Base-by-base conservation (phyloP, 805 yeast species). In the Barnettozyma pratensis region DNA sequence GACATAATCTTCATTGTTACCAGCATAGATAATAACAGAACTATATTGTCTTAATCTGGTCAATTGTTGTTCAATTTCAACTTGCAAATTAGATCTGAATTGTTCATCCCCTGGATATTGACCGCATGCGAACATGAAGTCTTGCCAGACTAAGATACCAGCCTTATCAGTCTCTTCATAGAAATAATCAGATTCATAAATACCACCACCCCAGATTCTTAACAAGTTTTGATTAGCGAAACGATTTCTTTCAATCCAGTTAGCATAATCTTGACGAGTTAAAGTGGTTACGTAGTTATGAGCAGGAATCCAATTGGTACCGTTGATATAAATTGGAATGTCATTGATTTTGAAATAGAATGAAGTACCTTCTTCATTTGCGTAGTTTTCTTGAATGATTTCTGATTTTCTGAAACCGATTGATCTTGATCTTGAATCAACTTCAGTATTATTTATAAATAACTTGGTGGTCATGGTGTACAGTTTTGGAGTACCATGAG, bases 51-150 rank as follows among this genome's bases (percentile, higher is more conserved):
- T 60, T 45, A 77, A 55, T 44, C 81, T 54, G 41, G 53, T 58
- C 37, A 77, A 56, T 51, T 75, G 79, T 45, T 64, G 60, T 19
- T 48, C 55, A 1, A 66, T 69, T 52, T 77, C 82, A 10, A 54
- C 48, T 8, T 53, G 36, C 4, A 77, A 76, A 39, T 57, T 59
- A 5, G 56, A 58, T 26, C 67, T 54, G 50, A 74, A 74, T 10
- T 55, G 61, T 3, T 57, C 57, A 51, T 72, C 65, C 5, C 67
- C 74, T 4, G 81, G 81, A 50, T 77, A 77, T 43, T 71, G 76
- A 1, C 80, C 81, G 62, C 82, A 77, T 3, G 78, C 81, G 65
- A 77, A 77, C 80, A 76, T 72, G 57, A 77, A 75, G 55, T 77
- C 82, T 46, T 77, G 81, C 79, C 80, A 77, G 7, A 77, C 72